phyloP scores from a whole-genome alignment of 768 basidiomycete genomes.

The Trametes meyenii region DNA sequence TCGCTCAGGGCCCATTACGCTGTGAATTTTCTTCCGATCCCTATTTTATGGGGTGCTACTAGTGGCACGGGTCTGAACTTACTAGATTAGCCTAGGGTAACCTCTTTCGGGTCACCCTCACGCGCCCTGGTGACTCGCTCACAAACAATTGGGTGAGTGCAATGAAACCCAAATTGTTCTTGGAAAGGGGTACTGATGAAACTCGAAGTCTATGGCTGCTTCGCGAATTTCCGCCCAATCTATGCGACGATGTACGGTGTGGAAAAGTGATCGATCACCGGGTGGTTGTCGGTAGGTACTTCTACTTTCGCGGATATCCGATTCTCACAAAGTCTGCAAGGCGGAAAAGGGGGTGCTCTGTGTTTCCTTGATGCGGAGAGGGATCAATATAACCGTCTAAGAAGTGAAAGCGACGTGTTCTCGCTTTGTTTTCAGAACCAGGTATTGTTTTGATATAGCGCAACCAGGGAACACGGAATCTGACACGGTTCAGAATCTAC shows the following conservation, averaged over 20 bases:
- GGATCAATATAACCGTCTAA: constrained; percentile 6
- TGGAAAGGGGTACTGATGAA: not conserved
- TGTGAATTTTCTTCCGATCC: not conserved
- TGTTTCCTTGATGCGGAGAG: constrained; percentile 14
- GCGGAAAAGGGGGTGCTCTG: constrained; percentile 8
- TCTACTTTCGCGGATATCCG: too few species aligned
- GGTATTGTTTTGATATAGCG: not conserved
- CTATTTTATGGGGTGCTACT: too few species aligned
- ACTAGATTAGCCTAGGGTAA: not conserved
- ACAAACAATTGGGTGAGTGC: constrained; percentile 8
- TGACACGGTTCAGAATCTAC: constrained; percentile 12
- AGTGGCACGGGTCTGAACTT: not conserved
- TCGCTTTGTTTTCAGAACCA: constrained; percentile 7
- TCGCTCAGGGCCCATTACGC: not conserved
- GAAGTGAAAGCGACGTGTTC: constrained; percentile 11
- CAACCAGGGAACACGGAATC: not conserved
- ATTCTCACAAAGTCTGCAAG: not conserved
- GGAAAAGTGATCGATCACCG: constrained; percentile 4
- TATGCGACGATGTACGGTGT: constrained; percentile 18
- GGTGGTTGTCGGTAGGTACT: constrained; percentile 1
- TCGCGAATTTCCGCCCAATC: constrained; percentile 12
- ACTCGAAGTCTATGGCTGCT: constrained; percentile 6
- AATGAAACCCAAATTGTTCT: too few species aligned
- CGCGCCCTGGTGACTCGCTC: constrained; percentile 8
- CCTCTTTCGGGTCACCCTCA: constrained; percentile 16